Conservation (phyloP, 78 protist species). For the Dictyostelium purpureum region DNA sequence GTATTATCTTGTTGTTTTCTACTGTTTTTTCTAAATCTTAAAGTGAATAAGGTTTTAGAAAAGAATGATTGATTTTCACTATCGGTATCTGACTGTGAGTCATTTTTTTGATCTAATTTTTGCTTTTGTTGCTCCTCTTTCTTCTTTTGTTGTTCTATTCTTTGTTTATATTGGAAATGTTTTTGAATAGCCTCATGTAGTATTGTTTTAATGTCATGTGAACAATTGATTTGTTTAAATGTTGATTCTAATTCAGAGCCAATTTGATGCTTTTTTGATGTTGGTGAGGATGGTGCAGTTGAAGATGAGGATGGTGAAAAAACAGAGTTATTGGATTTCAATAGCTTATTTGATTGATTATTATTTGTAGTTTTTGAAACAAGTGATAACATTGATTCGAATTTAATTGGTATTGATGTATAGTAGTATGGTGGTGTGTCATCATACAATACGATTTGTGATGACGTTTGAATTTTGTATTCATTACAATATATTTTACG, state of each 20-base stretch:
- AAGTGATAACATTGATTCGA: not conserved
- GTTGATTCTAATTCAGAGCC: constrained; percentile 50
- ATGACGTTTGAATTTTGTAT: constrained; percentile 62
- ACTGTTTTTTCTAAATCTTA: constrained; percentile 1
- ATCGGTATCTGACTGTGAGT: constrained; percentile 1
- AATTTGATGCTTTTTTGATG: not conserved
- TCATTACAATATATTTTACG: constrained; percentile 68
- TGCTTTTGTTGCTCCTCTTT: not conserved
- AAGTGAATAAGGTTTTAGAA: constrained; percentile 21
- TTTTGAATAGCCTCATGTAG: constrained; percentile 25
- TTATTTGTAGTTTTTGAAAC: not conserved
- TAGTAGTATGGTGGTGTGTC: constrained; percentile 56
- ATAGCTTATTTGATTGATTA: not conserved
- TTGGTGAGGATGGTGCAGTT: not conserved
- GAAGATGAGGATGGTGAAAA: constrained; percentile 41
- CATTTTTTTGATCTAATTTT: not conserved
- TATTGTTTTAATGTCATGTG: constrained; percentile 47
- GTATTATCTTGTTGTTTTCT: not conserved
- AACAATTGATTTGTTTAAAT: constrained; percentile 68
- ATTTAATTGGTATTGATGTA: constrained; percentile 52
- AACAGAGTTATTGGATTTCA: constrained; percentile 26
- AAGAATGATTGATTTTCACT: constrained; percentile 12
- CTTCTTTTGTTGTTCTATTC: constrained; percentile 5
- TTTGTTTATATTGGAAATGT: not conserved
- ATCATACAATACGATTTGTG: constrained; percentile 62